Percentiles rank a stretch among this genome's conserved stretches.
phyloP scores from a whole-genome alignment of 345 rosid genomes.

The Aquilaria sinensis region DNA sequence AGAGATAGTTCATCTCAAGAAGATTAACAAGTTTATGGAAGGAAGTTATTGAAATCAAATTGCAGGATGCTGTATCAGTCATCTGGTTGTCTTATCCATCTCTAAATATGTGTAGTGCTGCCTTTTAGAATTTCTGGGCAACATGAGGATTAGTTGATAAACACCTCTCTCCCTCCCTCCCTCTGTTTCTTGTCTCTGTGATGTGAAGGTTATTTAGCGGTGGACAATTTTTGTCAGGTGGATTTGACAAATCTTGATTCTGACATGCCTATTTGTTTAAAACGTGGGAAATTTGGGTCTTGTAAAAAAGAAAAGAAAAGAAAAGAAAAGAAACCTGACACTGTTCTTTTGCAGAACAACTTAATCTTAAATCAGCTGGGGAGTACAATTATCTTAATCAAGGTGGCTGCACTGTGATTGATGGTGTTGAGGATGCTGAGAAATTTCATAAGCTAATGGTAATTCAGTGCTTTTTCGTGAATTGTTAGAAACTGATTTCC shows the following conservation, averaged over 20 bases:
- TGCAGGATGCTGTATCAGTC: too few species aligned
- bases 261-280: not conserved
- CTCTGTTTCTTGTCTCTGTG: too few species aligned
- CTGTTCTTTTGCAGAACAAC: conserved; percentile 47
- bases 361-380: conserved; percentile 70
- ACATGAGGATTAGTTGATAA: too few species aligned
- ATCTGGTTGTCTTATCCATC: too few species aligned
- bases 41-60: too few species aligned
- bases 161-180: too few species aligned
- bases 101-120: too few species aligned
- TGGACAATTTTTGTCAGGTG: too few species aligned
- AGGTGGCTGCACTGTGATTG: conserved; percentile 69
- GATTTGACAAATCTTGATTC: not conserved
- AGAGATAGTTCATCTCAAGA: too few species aligned
- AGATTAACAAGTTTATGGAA: too few species aligned
- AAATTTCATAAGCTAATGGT: conserved; percentile 71
- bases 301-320: not conserved
- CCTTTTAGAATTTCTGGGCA: too few species aligned
- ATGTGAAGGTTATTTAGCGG: too few species aligned
- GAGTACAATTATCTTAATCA: conserved; percentile 86
- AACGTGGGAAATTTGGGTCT: not conserved
- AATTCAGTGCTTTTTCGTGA: conserved; percentile 15
- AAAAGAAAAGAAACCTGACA: not conserved
- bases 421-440: conserved; percentile 71
- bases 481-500: conserved; percentile 8